A percentile compares a stretch with the other conserved stretches of the same genome.
These are phyloP conservation scores for Nicotiana sylvestris DNA, from an alignment of 257 asterid genomes.

Conservation along the genomic window DNA sequence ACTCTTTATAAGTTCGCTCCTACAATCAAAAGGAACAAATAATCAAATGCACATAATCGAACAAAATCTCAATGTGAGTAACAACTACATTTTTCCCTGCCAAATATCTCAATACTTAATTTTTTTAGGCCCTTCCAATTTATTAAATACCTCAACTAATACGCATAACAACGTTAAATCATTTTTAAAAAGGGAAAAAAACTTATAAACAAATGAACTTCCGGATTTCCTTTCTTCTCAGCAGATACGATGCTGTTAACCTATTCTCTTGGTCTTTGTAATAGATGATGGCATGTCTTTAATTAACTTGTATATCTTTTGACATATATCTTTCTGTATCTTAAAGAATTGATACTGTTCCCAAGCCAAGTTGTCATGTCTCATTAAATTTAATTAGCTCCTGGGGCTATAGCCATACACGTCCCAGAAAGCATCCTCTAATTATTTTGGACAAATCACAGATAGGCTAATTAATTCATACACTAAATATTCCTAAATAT, in stretches of 20 bases:
- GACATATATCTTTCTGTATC: neutral
- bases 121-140: too few relatives aligned
- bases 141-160: neutral
- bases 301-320: neutral
- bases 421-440: neutral
- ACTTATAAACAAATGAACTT: neutral
- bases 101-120: neutral
- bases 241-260: neutral
- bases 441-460: neutral
- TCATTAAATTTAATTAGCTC: neutral
- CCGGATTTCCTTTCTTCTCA: neutral
- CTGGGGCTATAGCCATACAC: neutral
- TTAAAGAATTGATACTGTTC: constrained; percentile 7
- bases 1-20: neutral
- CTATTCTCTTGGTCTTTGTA: neutral
- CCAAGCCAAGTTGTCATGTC: neutral
- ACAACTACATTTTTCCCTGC: neutral
- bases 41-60: neutral
- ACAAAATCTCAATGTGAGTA: neutral
- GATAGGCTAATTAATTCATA: neutral
- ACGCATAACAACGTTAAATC: neutral
- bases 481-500: neutral
- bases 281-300: neutral
- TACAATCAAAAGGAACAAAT: neutral
- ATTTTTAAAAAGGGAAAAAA: neutral